Evolutionary conservation across 345 rosid species (phyloP).

Genomic region (Ailanthus altissimus): DNA sequence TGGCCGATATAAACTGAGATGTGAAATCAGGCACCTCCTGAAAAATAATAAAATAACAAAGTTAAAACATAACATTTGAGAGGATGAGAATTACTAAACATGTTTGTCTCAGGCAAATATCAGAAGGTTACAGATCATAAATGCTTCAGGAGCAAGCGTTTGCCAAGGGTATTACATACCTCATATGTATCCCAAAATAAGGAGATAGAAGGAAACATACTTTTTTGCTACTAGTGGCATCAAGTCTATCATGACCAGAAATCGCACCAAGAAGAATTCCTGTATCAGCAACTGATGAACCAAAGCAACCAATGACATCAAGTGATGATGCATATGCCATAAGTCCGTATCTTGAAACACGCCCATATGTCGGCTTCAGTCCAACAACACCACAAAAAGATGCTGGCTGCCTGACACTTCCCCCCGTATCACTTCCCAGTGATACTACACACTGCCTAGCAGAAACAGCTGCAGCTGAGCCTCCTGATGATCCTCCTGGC

Average conservation of each 20-base stretch:
- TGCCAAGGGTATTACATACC: neutral
- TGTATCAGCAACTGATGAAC: conserved; percentile 81
- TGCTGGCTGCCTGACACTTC: conserved; percentile 97
- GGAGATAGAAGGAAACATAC: conserved; percentile 38
- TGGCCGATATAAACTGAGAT: conserved; percentile 48
- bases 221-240: conserved; percentile 80
- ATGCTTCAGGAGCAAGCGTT: neutral
- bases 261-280: conserved; percentile 83
- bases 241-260: conserved; percentile 75
- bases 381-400: conserved; percentile 97
- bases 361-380: conserved; percentile 90
- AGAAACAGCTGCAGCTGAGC: conserved; percentile 95
- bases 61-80: conserved; percentile 9
- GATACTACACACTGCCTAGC: conserved; percentile 88
- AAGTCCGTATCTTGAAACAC: conserved; percentile 92
- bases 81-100: neutral
- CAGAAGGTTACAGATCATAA: neutral
- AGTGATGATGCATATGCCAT: conserved; percentile 95
- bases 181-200: neutral
- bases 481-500: conserved; percentile 96
- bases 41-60: conserved; percentile 5
- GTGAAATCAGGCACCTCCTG: conserved; percentile 80
- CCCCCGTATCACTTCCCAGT: conserved; percentile 98
- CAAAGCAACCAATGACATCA: conserved; percentile 90
- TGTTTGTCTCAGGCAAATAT: neutral